Base-by-base conservation (phyloP, 1,284 basidiomycete species). In the Trametes sp. region DNA sequence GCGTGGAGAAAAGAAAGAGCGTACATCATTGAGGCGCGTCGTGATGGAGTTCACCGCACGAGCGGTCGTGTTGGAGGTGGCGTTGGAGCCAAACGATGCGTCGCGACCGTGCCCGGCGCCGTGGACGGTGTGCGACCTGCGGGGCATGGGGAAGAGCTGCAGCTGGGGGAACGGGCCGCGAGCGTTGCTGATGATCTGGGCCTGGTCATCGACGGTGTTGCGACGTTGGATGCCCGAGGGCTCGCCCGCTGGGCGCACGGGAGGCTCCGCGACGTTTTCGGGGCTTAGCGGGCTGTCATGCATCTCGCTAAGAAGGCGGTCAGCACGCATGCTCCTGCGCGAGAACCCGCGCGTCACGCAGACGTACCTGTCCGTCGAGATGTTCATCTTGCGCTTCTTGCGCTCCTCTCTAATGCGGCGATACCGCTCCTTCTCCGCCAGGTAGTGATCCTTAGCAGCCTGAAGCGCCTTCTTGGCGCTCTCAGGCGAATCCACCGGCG, bases 341-440 rank as follows among this genome's bases (percentile, higher is more conserved):
- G 50, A 57, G 38, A 55, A 55, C 4, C 62, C 46, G 11, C 44
- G 53, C 24, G 24, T 54, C 36, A 56, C 31, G 50, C 45, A 50
- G 21, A 50, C 66, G 46, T 66, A 81, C 79, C 77, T 76, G 58
- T 78, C 77, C 21, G 63, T 66, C 41, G 72, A 72, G 31, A 72
- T 65, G 21, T 75, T 74, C 65, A 57, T 64, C 62, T 55, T 59
- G 50, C 72, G 65, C 53, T 77, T 82, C 68, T 78, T 81, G 33
- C 82, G 80, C 50, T 80, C 77, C 66, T 87, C 86, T 42, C 85
- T 77, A 58, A 87, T 83, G 65, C 77, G 76, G 35, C 87, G 82
- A 69, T 91, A 91, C 29, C 79, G 79, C 67, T 89, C 88, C 71
- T 92, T 93, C 75, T 87, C 83, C 1, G 78, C 80, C 73, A 85